Evolutionary conservation across 2,329 filamentous ascomycete species (phyloP), one percentile per base, ranked within the genome.

Genomic region (Fusarium acutatum): DNA sequence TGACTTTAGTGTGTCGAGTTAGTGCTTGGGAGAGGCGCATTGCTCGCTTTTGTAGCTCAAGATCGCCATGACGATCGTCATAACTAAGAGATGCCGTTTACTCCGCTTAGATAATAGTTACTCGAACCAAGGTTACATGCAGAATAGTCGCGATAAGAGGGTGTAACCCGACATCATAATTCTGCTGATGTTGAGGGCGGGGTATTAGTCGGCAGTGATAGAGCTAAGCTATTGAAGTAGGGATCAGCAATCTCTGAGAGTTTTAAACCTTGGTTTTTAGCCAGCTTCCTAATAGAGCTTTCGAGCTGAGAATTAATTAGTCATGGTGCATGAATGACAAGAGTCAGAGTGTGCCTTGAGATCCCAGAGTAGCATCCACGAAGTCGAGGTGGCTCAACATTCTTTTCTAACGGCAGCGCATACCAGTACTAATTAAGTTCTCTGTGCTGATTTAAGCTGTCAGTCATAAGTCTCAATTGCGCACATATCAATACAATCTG

Each of bases 271-370:
- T 52, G 58, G 46, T 52, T 60, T 22, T 52, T 68, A 43, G 26
- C 38, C 53, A 72, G 57, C 64, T 74, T 72, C 71, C 71, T 67
- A 67, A 68, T 57, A 11, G 20, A 61, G 62, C 6, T 49, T 22
- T 40, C 17, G 20, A 41, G 56, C 18, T 57, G 38, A 58, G 7
- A 61, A 30, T 35, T 1, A 26, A 50, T 59, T 50, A 30, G 32
- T 37, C 32, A 59, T 50, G 15, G 2, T 6, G 47, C 6, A 24
- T 24, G n/a, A 15, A 15, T 50, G 28, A 32, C 43, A 46, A 20
- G 18, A 28, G 12, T 22, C 7, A 28, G 24, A 7, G 8, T 10
- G 18, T 7, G 18, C 3, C 3, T 28, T 46, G 26, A 28, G 24
- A 46, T 44, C 6, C 5, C 12, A 26, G 43, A 5, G 43, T 26